phyloP scores from a whole-genome alignment of 2,329 filamentous ascomycete species.

The Fusarium anguioides region DNA sequence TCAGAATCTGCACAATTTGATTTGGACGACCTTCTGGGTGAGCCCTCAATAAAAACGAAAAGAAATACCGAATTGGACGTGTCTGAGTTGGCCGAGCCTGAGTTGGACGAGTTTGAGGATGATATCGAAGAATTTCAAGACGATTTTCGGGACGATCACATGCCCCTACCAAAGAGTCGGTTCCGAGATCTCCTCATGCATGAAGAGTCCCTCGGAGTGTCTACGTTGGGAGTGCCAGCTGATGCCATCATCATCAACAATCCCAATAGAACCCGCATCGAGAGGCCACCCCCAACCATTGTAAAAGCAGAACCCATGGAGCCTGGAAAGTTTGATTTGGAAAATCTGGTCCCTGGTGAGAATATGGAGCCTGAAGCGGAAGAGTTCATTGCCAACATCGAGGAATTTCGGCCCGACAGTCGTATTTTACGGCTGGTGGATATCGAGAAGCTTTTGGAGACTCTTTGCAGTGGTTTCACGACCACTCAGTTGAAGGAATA shows the following conservation, averaged over 20 bases:
- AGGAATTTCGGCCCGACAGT: conserved; percentile 60
- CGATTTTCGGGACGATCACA: neutral
- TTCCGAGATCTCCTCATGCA: conserved; percentile 46
- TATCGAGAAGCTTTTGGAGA: conserved; percentile 55
- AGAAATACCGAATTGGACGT: neutral
- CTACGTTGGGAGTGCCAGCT: conserved; percentile 52
- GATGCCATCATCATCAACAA: conserved; percentile 61
- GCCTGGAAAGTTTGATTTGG: conserved; percentile 45
- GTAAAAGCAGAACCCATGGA: conserved; percentile 33
- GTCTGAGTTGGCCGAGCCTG: conserved; percentile 15
- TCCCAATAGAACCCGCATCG: conserved; percentile 46
- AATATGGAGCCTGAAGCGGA: conserved; percentile 43
- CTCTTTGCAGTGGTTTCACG: conserved; percentile 60
- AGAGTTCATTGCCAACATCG: conserved; percentile 59
- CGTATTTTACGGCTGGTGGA: conserved; percentile 53
- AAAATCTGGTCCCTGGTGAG: conserved; percentile 46
- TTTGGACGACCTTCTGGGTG: neutral
- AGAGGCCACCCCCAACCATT: conserved; percentile 25
- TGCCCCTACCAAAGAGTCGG: neutral
- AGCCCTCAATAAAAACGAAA: neutral
- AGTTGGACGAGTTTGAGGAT: conserved; percentile 17
- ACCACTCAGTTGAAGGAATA: conserved; percentile 59
- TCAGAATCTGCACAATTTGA: neutral
- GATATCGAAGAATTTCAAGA: neutral
- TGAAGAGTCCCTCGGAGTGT: conserved; percentile 47